A percentile compares a stretch with the other conserved stretches of the same genome.
These are phyloP conservation scores for Massarina eburnea DNA, from an alignment of 2,329 filamentous ascomycete species.

Conservation along the genomic window DNA sequence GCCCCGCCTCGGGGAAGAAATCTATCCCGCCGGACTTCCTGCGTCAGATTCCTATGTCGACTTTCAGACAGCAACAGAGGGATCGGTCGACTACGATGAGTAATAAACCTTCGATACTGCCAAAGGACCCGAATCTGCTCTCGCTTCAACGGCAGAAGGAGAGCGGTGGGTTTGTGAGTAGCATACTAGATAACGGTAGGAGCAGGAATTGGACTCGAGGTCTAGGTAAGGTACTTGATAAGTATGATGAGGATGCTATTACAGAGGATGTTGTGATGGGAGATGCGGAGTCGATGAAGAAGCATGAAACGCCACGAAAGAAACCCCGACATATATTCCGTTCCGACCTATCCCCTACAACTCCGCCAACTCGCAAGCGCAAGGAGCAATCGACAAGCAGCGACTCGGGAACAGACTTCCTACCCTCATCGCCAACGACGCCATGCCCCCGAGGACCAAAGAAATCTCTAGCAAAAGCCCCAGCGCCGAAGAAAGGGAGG, in stretches of 20 bases:
- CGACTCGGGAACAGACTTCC: slow-evolving; percentile 8
- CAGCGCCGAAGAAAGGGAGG: slow-evolving; percentile 2
- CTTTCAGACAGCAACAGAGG: slow-evolving; percentile 2
- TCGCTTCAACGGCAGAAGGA: slow-evolving; percentile 5
- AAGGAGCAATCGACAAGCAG: slow-evolving; percentile 8
- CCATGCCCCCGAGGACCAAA: not conserved
- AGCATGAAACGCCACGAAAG: not conserved
- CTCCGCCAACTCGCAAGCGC: slow-evolving; percentile 4
- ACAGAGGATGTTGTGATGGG: not conserved
- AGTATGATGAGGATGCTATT: not conserved
- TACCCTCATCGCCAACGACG: slow-evolving; percentile 8
- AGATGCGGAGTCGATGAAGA: not conserved
- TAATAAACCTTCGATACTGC: not conserved
- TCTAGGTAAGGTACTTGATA: not conserved
- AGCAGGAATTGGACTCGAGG: not conserved
- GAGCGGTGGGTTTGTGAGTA: not conserved
- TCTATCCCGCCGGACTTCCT: not conserved
- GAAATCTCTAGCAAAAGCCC: not conserved
- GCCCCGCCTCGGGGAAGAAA: not conserved
- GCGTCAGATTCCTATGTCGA: not conserved
- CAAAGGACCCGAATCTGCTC: not conserved
- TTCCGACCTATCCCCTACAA: not conserved
- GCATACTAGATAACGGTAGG: slow-evolving; percentile 1
- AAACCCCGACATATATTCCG: not conserved
- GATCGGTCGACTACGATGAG: slow-evolving; percentile 1